Evolutionary conservation across 441 rosid species (phyloP), one percentile per base, ranked within the genome.

Genomic region (Rhodomyrtus psidioides): DNA sequence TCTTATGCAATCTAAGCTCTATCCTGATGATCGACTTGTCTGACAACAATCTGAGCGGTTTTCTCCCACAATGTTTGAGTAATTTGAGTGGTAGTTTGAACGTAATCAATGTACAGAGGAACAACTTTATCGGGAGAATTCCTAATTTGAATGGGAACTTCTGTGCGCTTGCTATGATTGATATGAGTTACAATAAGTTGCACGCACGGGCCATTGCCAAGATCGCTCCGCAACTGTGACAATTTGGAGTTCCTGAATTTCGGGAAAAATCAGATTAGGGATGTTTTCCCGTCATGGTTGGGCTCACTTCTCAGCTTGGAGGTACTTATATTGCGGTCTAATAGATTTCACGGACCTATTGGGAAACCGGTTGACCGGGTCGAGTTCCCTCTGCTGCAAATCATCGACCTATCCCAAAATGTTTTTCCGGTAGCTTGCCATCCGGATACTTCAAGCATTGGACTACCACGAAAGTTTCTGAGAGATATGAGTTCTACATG

Each of bases 211-310:
- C 83, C 79, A 28, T 7, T 85, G 57, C 87, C 87, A 17, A 81
- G 84, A 39, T 57, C 83, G 2, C 49, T 85, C 2, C 44, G 27
- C 44, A 59, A 49, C 6, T 85, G 81, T 19, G 9, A 13, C 6
- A 51, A 28, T 39, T 42, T 85, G 27, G 81, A n/a, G n/a, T 85
- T 85, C 62, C 42, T 85, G 28, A 57, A 82, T 53, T 39, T 85
- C 4, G 81, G 81, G 24, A 55, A 82, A 15, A 91, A 91, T 55
- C 54, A 0, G 1, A 54, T 87, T 26, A 51, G 4, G 0, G 90
- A 90, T 59, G 27, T 4, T 1, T 90, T 88, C 39, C 90, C 91
- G 3, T 83, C 59, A 0, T 90, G 90, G 87, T 86, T 89, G 84
- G 83, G 86, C 28, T 21, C 51, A n/a, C 58, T 90, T 21, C 53